Conservation (phyloP, 768 basidiomycete species). For the Trametes maxima region DNA sequence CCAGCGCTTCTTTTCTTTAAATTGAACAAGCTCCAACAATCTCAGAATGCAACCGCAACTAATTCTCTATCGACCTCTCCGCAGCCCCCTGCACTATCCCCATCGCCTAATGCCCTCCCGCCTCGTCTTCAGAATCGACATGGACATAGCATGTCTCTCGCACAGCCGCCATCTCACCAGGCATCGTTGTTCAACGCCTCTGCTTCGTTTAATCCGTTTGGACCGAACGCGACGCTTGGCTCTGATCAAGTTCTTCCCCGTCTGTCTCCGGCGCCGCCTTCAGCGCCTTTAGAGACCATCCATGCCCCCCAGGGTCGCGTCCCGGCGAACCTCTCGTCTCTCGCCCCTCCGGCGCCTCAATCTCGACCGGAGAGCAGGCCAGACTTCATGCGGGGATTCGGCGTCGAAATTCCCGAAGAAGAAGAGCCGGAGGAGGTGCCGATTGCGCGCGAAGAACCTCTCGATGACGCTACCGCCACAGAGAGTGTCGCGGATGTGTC, state of each 20-base stretch:
- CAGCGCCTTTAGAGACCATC: conserved; percentile 37
- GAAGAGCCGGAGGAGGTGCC: conserved; percentile 67
- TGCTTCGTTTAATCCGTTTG: conserved; percentile 65
- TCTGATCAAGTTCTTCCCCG: conserved; percentile 44
- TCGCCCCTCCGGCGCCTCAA: conserved; percentile 48
- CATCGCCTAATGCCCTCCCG: conserved; percentile 45
- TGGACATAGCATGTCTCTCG: conserved; percentile 75
- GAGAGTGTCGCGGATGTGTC: conserved; percentile 34
- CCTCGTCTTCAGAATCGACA: conserved; percentile 57
- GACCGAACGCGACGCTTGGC: conserved; percentile 54
- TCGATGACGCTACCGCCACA: conserved; percentile 38
- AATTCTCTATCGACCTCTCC: conserved; percentile 68
- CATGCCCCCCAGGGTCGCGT: conserved; percentile 60
- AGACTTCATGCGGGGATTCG: conserved; percentile 81
- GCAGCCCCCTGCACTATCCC: conserved; percentile 55
- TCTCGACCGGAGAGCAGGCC: conserved; percentile 57
- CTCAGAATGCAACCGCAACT: conserved; percentile 54
- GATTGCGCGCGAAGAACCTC: conserved; percentile 22
- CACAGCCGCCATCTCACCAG: conserved; percentile 48
- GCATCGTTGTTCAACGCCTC: conserved; percentile 40
- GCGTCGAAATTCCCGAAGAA: conserved; percentile 77
- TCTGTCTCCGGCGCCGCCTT: conserved; percentile 29
- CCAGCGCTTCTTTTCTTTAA: conserved; percentile 81
- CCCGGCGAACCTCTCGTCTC: conserved; percentile 46
- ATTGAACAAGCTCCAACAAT: conserved; percentile 80